A percentile compares a stretch with the other conserved stretches of the same genome.
Conservation (phyloP, 2,329 filamentous ascomycete genomes). For the Coniochaeta sp. region DNA sequence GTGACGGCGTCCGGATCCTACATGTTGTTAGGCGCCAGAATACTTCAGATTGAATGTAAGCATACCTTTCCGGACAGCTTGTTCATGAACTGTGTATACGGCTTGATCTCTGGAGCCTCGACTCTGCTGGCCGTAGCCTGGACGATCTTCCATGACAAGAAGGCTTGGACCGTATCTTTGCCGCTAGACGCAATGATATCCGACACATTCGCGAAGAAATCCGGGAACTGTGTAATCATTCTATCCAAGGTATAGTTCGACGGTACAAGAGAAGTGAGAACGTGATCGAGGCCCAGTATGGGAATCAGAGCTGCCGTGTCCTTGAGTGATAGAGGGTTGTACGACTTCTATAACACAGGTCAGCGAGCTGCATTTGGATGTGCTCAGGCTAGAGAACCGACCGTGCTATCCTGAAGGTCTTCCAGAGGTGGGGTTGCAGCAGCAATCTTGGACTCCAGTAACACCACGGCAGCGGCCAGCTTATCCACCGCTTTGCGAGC, state of each 20-base stretch:
- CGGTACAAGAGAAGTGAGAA: conserved; percentile 46
- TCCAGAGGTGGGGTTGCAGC: conserved; percentile 9
- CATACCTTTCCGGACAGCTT: conserved; percentile 46
- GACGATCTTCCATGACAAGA: conserved; percentile 59
- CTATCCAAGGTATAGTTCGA: conserved; percentile 38
- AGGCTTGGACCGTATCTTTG: conserved; percentile 44
- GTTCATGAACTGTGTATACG: conserved; percentile 53
- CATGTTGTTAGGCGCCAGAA: too few relatives aligned
- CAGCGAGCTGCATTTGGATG: background rate
- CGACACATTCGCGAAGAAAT: conserved; percentile 52
- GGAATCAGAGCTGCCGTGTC: conserved; percentile 49
- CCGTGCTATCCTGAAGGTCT: conserved; percentile 11
- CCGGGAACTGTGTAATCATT: conserved; percentile 51
- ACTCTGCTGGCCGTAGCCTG: conserved; percentile 50
- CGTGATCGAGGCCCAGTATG: conserved; percentile 42
- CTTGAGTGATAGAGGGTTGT: conserved; percentile 53
- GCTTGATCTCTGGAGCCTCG: conserved; percentile 51
- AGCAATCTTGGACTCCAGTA: conserved; percentile 13
- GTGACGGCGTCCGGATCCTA: conserved; percentile 51
- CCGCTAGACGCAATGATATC: conserved; percentile 44
- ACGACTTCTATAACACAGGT: conserved; percentile 39
- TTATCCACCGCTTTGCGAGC: conserved; percentile 15
- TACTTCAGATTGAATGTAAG: too few relatives aligned
- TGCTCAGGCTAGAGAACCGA: conserved; percentile 4
- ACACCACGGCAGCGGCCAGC: conserved; percentile 17